A percentile compares a stretch with the other conserved stretches of the same genome.
phyloP scores from a whole-genome alignment of 2,329 filamentous ascomycete genomes.

The Paraphaeosphaeria sporulosa region DNA sequence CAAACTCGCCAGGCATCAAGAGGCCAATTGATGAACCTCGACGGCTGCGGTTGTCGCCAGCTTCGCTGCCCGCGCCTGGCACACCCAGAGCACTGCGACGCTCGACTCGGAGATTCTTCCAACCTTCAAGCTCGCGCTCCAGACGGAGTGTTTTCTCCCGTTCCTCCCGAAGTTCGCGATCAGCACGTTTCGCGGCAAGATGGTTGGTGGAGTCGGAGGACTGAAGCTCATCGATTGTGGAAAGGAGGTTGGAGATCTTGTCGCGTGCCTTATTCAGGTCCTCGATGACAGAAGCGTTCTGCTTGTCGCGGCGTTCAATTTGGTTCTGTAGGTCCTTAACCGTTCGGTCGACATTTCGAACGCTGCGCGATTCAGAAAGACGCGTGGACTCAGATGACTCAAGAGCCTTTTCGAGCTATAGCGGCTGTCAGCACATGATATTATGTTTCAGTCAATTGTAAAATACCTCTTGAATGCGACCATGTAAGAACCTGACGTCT shows the following conservation, averaged over 20 bases:
- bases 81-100: slow-evolving; percentile 50
- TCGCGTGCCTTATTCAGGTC: slow-evolving; percentile 87
- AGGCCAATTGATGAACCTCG: slow-evolving; percentile 54
- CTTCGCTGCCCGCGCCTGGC: slow-evolving; percentile 52
- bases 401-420: slow-evolving; percentile 84
- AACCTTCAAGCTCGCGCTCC: slow-evolving; percentile 87
- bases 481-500: slow-evolving; percentile 93
- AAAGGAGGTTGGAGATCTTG: slow-evolving; percentile 87
- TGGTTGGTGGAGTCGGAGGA: slow-evolving; percentile 83
- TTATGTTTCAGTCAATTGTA: not conserved
- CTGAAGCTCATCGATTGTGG: slow-evolving; percentile 93
- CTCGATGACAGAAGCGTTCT: slow-evolving; percentile 79
- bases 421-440: not conserved
- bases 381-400: slow-evolving; percentile 83
- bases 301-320: slow-evolving; percentile 91
- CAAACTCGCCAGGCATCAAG: slow-evolving; percentile 44
- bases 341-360: slow-evolving; percentile 90
- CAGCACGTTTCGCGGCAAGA: slow-evolving; percentile 81
- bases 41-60: slow-evolving; percentile 51
- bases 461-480: slow-evolving; percentile 91
- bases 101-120: slow-evolving; percentile 76
- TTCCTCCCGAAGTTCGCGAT: slow-evolving; percentile 89
- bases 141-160: slow-evolving; percentile 79
- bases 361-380: slow-evolving; percentile 81
- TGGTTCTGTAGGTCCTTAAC: slow-evolving; percentile 93